phyloP scores from a whole-genome alignment of 108 stramenopile species.

The Cyclotella atomus region DNA sequence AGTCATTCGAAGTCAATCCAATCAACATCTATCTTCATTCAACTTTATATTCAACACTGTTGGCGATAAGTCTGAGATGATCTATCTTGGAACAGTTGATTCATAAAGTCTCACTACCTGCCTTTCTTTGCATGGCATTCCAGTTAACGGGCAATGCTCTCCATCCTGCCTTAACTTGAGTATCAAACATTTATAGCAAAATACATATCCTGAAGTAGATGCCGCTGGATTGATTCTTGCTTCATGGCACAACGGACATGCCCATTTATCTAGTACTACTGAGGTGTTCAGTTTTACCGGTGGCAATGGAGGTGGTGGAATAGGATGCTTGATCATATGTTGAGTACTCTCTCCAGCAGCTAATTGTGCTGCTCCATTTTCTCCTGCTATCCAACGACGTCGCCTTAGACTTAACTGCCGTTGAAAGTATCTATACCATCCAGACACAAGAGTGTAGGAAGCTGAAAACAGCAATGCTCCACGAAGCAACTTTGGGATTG shows the following conservation, averaged over 20 bases:
- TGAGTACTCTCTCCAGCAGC: constrained; percentile 1
- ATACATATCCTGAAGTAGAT: constrained; percentile 78
- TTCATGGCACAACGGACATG: constrained; percentile 74
- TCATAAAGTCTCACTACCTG: constrained; percentile 71
- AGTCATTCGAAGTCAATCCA: no score
- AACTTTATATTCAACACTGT: no score
- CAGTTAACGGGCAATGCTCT: constrained; percentile 68
- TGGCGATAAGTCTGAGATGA: no score
- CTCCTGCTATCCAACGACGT: constrained; percentile 54
- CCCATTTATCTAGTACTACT: constrained; percentile 31
- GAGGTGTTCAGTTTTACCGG: constrained; percentile 17
- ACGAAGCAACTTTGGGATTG: constrained; percentile 22
- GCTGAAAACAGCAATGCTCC: constrained; percentile 42
- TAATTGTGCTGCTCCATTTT: not conserved
- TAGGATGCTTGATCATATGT: constrained; percentile 31
- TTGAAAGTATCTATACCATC: constrained; percentile 43
- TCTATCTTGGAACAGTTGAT: constrained; percentile 26
- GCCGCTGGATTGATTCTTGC: constrained; percentile 75
- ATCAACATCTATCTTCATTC: no score
- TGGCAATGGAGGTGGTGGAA: constrained; percentile 55
- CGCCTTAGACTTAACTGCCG: constrained; percentile 39
- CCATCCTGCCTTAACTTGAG: constrained; percentile 51
- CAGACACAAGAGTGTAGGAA: constrained; percentile 41
- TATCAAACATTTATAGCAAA: constrained; percentile 72
- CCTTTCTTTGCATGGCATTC: constrained; percentile 60